Percentiles rank a stretch among this genome's conserved stretches.
Conservation (phyloP, 306 rosid species). For the Dicorynia guianensis region DNA sequence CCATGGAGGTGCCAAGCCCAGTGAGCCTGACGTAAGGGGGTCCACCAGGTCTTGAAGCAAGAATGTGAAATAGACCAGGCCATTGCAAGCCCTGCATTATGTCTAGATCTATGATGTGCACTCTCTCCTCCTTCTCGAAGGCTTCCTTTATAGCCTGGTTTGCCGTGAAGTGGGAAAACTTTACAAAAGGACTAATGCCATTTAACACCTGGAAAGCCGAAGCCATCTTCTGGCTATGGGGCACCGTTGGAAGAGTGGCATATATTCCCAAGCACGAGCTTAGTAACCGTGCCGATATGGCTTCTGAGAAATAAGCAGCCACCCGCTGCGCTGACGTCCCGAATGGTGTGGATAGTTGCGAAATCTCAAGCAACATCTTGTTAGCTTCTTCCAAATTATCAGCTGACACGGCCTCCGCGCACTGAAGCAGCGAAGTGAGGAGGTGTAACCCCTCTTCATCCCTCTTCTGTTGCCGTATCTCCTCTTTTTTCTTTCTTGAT, state of each 20-base stretch:
- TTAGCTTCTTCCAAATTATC: conserved; percentile 89
- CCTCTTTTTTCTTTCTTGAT: conserved; percentile 73
- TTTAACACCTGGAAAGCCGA: conserved; percentile 96
- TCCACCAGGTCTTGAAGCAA: conserved; percentile 92
- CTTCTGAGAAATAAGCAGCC: conserved; percentile 97
- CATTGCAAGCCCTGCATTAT: conserved; percentile 98
- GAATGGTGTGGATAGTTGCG: conserved; percentile 86
- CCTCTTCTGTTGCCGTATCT: conserved; percentile 74
- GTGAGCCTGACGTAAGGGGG: conserved; percentile 92
- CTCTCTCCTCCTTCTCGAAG: conserved; percentile 86
- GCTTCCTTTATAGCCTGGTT: conserved; percentile 98
- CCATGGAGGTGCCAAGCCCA: conserved; percentile 87
- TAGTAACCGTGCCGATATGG: conserved; percentile 92
- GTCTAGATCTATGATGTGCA: conserved; percentile 91
- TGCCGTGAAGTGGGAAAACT: conserved; percentile 97
- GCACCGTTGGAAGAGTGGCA: conserved; percentile 70
- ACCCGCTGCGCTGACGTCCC: conserved; percentile 97
- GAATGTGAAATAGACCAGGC: conserved; percentile 94
- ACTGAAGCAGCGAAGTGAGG: conserved; percentile 82
- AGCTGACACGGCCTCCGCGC: conserved; percentile 93
- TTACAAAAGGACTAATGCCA: conserved; percentile 91
- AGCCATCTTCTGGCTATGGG: conserved; percentile 80
- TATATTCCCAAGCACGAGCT: conserved; percentile 91
- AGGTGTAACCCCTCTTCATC: conserved; percentile 93
- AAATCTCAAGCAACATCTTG: conserved; percentile 80